phyloP scores from a whole-genome alignment of 495 filamentous ascomycete genomes.

The Neurospora sp. region DNA sequence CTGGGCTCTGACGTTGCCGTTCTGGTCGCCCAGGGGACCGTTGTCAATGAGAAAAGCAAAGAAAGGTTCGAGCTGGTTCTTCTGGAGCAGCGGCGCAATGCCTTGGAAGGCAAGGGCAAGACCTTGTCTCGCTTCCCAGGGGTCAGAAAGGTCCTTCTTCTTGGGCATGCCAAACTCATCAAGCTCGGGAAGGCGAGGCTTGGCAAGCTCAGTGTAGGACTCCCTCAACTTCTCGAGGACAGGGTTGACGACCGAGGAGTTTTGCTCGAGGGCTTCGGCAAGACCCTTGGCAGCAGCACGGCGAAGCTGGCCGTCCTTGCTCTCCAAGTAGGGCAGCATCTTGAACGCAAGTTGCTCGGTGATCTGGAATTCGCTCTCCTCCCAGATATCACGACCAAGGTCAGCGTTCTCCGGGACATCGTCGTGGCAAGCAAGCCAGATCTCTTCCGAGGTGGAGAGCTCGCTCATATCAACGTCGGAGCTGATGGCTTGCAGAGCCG shows the following conservation, averaged over 20 bases:
- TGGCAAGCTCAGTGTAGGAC: slow-evolving; percentile 65
- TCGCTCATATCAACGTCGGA: slow-evolving; percentile 86
- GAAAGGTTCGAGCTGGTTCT: slow-evolving; percentile 61
- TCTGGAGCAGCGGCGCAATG: slow-evolving; percentile 58
- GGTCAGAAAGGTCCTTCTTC: slow-evolving; percentile 73
- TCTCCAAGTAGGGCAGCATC: slow-evolving; percentile 71
- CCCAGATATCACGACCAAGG: slow-evolving; percentile 80
- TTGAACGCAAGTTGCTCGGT: slow-evolving; percentile 47
- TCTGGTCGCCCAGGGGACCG: slow-evolving; percentile 74
- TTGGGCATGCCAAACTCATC: slow-evolving; percentile 90
- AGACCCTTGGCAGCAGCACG: slow-evolving; percentile 74
- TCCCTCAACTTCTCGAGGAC: slow-evolving; percentile 53
- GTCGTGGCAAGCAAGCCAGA: slow-evolving; percentile 90
- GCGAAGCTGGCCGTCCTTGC: slow-evolving; percentile 66
- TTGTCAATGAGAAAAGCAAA: slow-evolving; percentile 74
- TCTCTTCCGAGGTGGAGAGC: slow-evolving; percentile 72
- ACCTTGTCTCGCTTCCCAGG: slow-evolving; percentile 83
- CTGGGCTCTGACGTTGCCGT: slow-evolving; percentile 63
- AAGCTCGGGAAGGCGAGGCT: slow-evolving; percentile 67
- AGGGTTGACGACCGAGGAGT: slow-evolving; percentile 34
- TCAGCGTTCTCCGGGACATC: slow-evolving; percentile 81
- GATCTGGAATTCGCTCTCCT: slow-evolving; percentile 77
- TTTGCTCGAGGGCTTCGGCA: slow-evolving; percentile 55
- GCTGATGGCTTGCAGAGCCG: slow-evolving; percentile 82
- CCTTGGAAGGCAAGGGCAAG: slow-evolving; percentile 79